Evolutionary conservation across 2,329 filamentous ascomycete genomes (phyloP).

Genomic region (Verticillium nonalfalfae): DNA sequence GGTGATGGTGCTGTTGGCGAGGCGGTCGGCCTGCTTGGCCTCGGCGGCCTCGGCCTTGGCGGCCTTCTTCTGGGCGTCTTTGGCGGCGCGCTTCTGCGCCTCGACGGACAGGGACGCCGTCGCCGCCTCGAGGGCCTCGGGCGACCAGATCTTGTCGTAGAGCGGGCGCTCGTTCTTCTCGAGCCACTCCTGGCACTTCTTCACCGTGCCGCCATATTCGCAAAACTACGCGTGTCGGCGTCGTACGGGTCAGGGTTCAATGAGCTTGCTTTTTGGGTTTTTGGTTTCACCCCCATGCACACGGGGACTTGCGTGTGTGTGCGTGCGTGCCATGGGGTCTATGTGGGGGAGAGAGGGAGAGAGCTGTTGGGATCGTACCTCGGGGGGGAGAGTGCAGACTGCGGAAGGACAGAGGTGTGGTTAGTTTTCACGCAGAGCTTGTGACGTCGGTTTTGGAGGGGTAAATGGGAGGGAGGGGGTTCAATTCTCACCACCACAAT

Average conservation of each 20-base stretch:
- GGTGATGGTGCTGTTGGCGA: constrained; percentile 73
- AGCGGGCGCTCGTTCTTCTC: constrained; percentile 65
- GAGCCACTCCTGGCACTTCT: constrained; percentile 97
- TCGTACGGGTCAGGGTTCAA: constrained; percentile 6
- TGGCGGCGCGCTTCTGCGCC: constrained; percentile 88
- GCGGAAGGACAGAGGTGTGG: constrained; percentile 5
- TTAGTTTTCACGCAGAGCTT: background rate
- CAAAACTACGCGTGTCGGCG: constrained; percentile 66
- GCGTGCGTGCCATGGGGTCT: no score
- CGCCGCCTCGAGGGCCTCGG: constrained; percentile 77
- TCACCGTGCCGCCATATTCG: constrained; percentile 93
- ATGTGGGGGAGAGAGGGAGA: background rate
- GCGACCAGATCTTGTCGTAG: constrained; percentile 77
- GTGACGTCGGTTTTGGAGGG: background rate
- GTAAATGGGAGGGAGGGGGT: background rate
- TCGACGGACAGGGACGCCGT: constrained; percentile 82
- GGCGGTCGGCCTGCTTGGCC: constrained; percentile 73
- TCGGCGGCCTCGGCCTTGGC: constrained; percentile 88
- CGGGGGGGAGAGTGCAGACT: constrained; percentile 61
- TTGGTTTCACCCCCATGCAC: no score
- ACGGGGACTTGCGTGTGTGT: no score
- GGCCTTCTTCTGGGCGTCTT: constrained; percentile 95
- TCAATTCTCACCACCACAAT: constrained; percentile 50
- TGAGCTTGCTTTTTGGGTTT: no score
- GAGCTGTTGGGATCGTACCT: constrained; percentile 36